Conservation (phyloP, 345 rosid species). For the Eutrema japonicum region DNA sequence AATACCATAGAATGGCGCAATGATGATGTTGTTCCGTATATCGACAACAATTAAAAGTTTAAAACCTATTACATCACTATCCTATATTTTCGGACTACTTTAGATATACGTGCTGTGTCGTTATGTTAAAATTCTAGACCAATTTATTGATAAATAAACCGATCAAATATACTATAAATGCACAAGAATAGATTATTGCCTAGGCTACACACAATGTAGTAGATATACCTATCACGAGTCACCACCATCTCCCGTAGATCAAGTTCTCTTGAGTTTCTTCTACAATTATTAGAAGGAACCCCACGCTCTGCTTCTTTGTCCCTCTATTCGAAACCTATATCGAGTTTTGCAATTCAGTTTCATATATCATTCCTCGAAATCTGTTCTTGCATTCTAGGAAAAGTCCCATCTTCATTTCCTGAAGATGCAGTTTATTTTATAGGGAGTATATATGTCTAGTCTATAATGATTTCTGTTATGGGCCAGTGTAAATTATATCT, state of each 20-base stretch:
- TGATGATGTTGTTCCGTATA: neutral
- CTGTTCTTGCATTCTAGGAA: slow-evolving; percentile 36
- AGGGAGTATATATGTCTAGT: neutral
- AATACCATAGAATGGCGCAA: too few relatives aligned
- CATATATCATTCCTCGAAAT: slow-evolving; percentile 33
- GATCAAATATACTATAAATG: slow-evolving; percentile 13
- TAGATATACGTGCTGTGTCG: slow-evolving; percentile 18
- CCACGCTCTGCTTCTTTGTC: slow-evolving; percentile 45
- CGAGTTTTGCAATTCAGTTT: slow-evolving; percentile 23
- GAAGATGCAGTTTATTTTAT: neutral
- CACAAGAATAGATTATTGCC: slow-evolving; percentile 23
- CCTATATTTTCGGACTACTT: neutral
- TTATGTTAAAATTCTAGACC: neutral
- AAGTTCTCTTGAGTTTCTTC: slow-evolving; percentile 39
- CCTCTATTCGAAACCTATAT: slow-evolving; percentile 27
- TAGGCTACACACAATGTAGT: slow-evolving; percentile 31
- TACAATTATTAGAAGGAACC: slow-evolving; percentile 37
- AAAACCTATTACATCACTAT: neutral
- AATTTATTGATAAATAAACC: neutral
- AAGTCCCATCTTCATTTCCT: slow-evolving; percentile 17
- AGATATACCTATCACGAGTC: slow-evolving; percentile 28
- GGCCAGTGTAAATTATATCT: neutral
- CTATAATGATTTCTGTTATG: neutral
- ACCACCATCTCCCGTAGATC: slow-evolving; percentile 34
- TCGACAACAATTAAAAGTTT: neutral